phyloP scores from a whole-genome alignment of 768 basidiomycete genomes.

The Lactarius akahatsu region DNA sequence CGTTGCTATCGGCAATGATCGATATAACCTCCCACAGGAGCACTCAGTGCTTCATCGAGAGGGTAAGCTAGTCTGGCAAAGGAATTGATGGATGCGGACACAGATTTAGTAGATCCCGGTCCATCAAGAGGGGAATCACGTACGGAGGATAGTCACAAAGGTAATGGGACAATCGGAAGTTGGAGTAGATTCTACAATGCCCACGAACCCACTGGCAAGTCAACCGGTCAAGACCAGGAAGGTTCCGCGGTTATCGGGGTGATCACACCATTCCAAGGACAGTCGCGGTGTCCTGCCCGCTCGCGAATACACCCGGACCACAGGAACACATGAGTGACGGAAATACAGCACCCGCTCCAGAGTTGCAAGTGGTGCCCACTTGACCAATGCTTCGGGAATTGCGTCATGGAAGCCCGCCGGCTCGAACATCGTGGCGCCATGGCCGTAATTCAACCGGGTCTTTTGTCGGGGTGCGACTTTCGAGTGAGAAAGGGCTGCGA shows the following conservation, averaged over 20 bases:
- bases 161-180: neutral
- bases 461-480: neutral
- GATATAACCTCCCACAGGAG: no score
- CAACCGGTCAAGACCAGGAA: neutral
- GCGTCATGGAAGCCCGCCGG: neutral
- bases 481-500: neutral
- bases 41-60: neutral
- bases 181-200: neutral
- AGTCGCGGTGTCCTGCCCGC: neutral
- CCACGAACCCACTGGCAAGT: neutral
- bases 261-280: neutral
- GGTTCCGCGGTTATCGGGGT: neutral
- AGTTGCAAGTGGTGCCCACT: neutral
- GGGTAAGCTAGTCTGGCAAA: neutral
- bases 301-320: neutral
- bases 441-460: neutral
- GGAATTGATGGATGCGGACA: neutral
- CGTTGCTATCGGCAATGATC: no score
- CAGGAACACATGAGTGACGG: neutral
- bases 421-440: neutral
- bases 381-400: neutral
- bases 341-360: neutral
- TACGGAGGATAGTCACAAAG: neutral
- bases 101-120: neutral
- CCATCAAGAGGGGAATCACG: neutral